Conservation (phyloP, 2,329 filamentous ascomycete genomes). For the Elsinoe necatrix region DNA sequence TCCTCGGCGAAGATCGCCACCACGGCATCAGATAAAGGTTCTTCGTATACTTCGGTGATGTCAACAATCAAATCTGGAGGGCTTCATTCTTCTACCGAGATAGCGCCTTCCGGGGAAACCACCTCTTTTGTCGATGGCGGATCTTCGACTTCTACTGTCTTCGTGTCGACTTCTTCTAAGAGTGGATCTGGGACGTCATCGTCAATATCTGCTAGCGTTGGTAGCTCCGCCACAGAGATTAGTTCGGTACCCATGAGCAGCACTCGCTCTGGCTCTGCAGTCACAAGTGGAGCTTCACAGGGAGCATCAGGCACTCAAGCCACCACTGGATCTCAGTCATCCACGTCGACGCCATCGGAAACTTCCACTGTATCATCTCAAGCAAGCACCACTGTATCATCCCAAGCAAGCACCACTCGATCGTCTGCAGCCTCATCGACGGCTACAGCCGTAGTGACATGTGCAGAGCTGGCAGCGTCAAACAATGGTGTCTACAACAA, state of each 20-base stretch:
- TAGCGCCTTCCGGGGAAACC: too few relatives aligned
- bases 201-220: too few relatives aligned
- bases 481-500: not conserved
- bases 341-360: not conserved
- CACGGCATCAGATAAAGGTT: too few relatives aligned
- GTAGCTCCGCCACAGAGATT: too few relatives aligned
- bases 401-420: not conserved
- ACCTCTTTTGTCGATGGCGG: too few relatives aligned
- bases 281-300: not conserved
- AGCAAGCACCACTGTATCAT: not conserved
- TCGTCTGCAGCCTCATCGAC: not conserved
- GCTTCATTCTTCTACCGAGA: too few relatives aligned
- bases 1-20: too few relatives aligned
- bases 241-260: not conserved
- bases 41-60: too few relatives aligned
- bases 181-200: not conserved
- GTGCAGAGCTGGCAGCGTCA: not conserved
- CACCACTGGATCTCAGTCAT: not conserved
- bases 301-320: too few relatives aligned
- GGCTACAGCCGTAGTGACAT: not conserved
- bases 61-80: too few relatives aligned
- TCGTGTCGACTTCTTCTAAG: not conserved
- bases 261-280: not conserved
- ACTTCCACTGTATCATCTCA: not conserved
- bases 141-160: too few relatives aligned